Evolutionary conservation across 2,329 filamentous ascomycete genomes (phyloP).

Genomic region (Metarhizium album): DNA sequence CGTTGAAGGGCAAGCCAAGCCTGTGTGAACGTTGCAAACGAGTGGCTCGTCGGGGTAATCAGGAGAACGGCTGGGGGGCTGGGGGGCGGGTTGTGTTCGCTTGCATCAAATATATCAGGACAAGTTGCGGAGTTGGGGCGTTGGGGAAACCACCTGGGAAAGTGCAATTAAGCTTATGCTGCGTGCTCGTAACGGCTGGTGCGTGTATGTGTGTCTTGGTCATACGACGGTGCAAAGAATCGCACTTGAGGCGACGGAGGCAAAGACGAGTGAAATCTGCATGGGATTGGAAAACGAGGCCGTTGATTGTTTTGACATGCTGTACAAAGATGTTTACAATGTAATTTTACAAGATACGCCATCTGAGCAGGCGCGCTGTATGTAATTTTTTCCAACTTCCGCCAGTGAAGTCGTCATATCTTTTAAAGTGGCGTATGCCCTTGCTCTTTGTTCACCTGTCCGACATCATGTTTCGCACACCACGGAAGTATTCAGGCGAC

Average conservation of each 20-base stretch:
- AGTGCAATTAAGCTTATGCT: not conserved
- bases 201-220: not conserved
- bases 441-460: constrained; percentile 45
- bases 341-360: not conserved
- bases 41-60: not conserved
- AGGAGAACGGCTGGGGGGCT: not conserved
- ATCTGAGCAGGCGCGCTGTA: not conserved
- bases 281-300: not conserved
- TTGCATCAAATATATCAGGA: not conserved
- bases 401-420: not conserved
- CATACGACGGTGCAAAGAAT: not conserved
- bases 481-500: constrained; percentile 56
- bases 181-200: not conserved
- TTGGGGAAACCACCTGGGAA: not conserved
- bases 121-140: not conserved
- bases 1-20: constrained; percentile 67
- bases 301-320: not conserved
- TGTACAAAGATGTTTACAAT: not conserved
- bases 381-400: not conserved
- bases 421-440: no score
- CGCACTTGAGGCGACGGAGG: not conserved
- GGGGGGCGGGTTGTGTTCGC: not conserved
- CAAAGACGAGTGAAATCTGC: not conserved
- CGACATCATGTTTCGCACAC: constrained; percentile 73
- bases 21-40: constrained; percentile 11